Evolutionary conservation across 768 basidiomycete genomes (phyloP).

Genomic region (Mycena vitilis): DNA sequence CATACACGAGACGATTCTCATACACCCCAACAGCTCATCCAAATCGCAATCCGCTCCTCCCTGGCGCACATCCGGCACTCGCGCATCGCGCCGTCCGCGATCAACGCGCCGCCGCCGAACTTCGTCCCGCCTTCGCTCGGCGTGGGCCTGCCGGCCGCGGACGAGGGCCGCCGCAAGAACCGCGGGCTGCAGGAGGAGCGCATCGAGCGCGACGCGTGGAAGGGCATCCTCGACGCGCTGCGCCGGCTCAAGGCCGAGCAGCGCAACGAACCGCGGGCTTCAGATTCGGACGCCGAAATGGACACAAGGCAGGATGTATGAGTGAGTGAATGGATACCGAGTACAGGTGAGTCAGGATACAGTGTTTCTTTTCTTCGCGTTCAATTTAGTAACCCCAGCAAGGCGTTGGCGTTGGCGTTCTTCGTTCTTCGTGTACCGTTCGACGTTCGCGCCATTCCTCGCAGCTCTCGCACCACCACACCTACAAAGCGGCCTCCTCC

Average conservation of each 20-base stretch:
- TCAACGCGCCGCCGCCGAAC: constrained; percentile 78
- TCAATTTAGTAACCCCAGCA: background rate
- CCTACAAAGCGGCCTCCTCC: constrained; percentile 61
- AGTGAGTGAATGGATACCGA: constrained; percentile 23
- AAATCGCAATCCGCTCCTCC: constrained; percentile 79
- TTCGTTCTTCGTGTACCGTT: too few species aligned
- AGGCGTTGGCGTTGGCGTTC: constrained; percentile 13
- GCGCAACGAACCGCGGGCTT: background rate
- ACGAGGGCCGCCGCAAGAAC: constrained; percentile 45
- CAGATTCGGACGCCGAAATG: constrained; percentile 30
- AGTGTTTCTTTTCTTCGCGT: background rate
- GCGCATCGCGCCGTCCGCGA: constrained; percentile 89
- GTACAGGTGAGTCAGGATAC: constrained; percentile 31
- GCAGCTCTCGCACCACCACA: background rate
- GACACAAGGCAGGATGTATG: constrained; percentile 36
- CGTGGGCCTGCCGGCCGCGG: constrained; percentile 68
- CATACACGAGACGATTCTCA: background rate
- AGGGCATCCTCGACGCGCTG: constrained; percentile 76
- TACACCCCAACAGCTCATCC: constrained; percentile 68
- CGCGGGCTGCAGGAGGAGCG: constrained; percentile 84
- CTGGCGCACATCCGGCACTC: constrained; percentile 85
- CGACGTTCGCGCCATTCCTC: background rate
- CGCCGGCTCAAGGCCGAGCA: constrained; percentile 65
- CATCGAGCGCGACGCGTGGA: constrained; percentile 82
- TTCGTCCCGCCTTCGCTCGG: constrained; percentile 85